phyloP scores from a whole-genome alignment of 1,139 yeast species.

The Yamadazyma diospyri region DNA sequence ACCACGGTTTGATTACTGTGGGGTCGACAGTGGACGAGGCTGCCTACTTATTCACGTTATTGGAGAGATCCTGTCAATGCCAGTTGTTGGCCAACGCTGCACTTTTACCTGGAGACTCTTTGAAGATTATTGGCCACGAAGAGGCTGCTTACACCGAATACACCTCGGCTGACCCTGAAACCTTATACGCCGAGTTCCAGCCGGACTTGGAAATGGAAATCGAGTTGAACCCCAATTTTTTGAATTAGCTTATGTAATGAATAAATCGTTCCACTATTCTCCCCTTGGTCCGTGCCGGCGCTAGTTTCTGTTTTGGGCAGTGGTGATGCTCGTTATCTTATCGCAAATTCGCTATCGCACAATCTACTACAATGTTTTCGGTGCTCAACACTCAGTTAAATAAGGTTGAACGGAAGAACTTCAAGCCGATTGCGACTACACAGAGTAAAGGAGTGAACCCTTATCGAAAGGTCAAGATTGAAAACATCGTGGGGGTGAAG shows the following conservation, averaged over 20 bases:
- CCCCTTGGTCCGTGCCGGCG: not conserved
- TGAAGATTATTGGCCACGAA: constrained; percentile 50
- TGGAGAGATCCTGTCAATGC: constrained; percentile 70
- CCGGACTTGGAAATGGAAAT: constrained; percentile 44
- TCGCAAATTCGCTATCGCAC: not conserved
- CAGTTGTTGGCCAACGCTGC: constrained; percentile 63
- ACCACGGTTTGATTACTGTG: constrained; percentile 77
- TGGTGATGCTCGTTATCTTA: too few species aligned
- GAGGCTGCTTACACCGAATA: constrained; percentile 68
- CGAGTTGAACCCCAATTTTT: constrained; percentile 20
- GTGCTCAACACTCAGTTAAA: constrained; percentile 7
- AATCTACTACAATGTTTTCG: constrained; percentile 8
- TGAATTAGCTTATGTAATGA: constrained; percentile 9
- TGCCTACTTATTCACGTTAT: constrained; percentile 62
- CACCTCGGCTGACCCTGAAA: constrained; percentile 61
- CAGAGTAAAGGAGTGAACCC: not conserved
- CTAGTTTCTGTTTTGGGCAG: too few species aligned
- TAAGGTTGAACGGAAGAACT: constrained; percentile 9
- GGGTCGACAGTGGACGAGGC: constrained; percentile 83
- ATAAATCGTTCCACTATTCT: not conserved
- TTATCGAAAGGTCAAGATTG: constrained; percentile 7
- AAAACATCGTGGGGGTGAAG: constrained; percentile 10
- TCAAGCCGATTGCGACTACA: constrained; percentile 1
- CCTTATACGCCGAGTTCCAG: constrained; percentile 71
- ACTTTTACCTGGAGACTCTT: constrained; percentile 28